Evolutionary conservation across 768 basidiomycete species (phyloP).

Genomic region (Termitomyces sp.): DNA sequence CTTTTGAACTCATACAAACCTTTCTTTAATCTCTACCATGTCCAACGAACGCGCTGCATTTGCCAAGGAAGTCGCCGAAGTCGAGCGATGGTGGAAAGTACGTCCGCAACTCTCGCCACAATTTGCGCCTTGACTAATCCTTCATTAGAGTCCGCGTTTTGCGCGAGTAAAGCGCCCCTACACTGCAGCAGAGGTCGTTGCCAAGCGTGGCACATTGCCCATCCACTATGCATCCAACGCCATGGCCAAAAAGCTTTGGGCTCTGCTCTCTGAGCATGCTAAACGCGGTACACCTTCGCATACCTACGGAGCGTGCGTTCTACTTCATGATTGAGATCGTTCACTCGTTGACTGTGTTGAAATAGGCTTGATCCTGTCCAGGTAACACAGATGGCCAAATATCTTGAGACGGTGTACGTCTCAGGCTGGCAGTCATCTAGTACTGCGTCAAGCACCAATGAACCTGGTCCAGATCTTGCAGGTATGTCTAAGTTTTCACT

Average conservation of each 20-base stretch:
- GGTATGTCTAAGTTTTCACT: conserved; percentile 42
- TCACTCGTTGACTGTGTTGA: neutral
- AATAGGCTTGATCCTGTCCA: conserved; percentile 93
- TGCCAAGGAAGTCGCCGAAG: conserved; percentile 76
- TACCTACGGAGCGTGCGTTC: conserved; percentile 96
- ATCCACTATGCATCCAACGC: conserved; percentile 85
- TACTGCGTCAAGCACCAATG: conserved; percentile 90
- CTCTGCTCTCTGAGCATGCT: conserved; percentile 72
- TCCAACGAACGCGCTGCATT: conserved; percentile 68
- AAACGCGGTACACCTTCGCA: conserved; percentile 80
- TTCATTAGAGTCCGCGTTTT: conserved; percentile 77
- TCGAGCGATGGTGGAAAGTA: conserved; percentile 95
- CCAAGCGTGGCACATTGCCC: conserved; percentile 86
- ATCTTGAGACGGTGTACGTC: conserved; percentile 98
- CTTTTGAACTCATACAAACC: conserved; percentile 13
- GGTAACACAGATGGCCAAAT: conserved; percentile 98
- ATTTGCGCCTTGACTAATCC: conserved; percentile 10
- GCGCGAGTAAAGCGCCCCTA: conserved; percentile 87
- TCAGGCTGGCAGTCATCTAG: conserved; percentile 96
- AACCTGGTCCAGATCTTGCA: conserved; percentile 98
- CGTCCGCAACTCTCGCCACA: conserved; percentile 16
- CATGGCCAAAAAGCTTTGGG: conserved; percentile 85
- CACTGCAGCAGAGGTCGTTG: conserved; percentile 88
- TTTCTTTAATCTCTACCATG: conserved; percentile 40
- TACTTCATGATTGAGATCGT: neutral